Conservation (phyloP, 352 stramenopile genomes). For the Phytopythium delawarense region DNA sequence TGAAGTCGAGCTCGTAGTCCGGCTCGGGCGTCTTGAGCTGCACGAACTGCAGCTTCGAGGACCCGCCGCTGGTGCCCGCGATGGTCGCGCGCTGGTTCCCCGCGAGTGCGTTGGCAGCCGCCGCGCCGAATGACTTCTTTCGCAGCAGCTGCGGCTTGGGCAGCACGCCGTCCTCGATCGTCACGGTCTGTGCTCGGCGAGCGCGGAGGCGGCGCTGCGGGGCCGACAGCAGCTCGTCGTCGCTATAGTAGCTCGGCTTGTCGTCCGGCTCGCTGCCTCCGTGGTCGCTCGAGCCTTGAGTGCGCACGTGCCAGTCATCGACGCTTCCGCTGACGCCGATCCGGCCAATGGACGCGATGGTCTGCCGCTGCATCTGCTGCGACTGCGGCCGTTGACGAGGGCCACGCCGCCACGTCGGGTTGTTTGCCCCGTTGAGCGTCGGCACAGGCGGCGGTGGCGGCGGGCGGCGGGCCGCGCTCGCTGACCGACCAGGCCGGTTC, state of each 20-base stretch:
- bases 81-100: slow-evolving; percentile 1
- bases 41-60: slow-evolving; percentile 28
- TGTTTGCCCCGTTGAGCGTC: neutral
- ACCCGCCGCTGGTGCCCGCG: slow-evolving; percentile 13
- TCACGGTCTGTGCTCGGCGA: slow-evolving; percentile 36
- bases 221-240: slow-evolving; percentile 16
- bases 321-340: slow-evolving; percentile 1
- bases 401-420: neutral
- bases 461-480: neutral
- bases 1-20: slow-evolving; percentile 72
- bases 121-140: slow-evolving; percentile 18
- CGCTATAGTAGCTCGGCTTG: slow-evolving; percentile 13
- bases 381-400: slow-evolving; percentile 1
- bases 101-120: slow-evolving; percentile 10
- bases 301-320: slow-evolving; percentile 11
- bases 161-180: slow-evolving; percentile 22
- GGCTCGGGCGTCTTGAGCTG: slow-evolving; percentile 57
- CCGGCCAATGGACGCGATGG: neutral
- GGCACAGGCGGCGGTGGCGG: slow-evolving; percentile 5
- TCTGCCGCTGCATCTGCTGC: slow-evolving; percentile 6
- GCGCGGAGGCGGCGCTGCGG: slow-evolving; percentile 18
- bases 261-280: slow-evolving; percentile 10
- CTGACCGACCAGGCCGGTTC: neutral
- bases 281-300: slow-evolving; percentile 10
- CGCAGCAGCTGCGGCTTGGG: slow-evolving; percentile 12